Conservation (phyloP, 352 stramenopile genomes). For the Phytopythium delawarense region DNA sequence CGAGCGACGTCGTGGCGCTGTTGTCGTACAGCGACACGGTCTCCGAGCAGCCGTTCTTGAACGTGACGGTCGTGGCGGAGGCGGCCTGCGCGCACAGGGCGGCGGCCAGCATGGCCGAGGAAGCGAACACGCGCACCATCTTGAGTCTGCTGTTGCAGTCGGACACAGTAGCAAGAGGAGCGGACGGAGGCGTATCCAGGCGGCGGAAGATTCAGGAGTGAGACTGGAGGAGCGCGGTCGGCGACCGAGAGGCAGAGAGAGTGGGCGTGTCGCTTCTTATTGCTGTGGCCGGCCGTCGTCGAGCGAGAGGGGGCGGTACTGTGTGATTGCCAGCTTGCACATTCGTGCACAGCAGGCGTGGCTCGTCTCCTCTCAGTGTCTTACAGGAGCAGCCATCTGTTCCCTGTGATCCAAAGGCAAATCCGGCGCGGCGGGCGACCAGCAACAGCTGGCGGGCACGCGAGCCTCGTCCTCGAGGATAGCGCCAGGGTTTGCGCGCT, state of each 20-base stretch:
- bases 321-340: constrained; percentile 3
- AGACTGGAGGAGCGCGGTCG: neutral
- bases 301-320: neutral
- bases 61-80: constrained; percentile 36
- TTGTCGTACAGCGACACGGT: constrained; percentile 61
- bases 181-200: neutral
- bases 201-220: constrained; percentile 26
- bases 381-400: neutral
- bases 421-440: neutral
- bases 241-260: neutral
- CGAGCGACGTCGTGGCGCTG: constrained; percentile 31
- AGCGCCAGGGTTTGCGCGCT: neutral
- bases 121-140: constrained; percentile 40
- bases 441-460: constrained; percentile 4
- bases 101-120: constrained; percentile 26
- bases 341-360: neutral
- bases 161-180: no score
- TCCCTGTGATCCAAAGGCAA: neutral
- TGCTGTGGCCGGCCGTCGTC: neutral
- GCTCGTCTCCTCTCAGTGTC: constrained; percentile 1
- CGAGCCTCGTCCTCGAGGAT: neutral
- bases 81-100: constrained; percentile 23
- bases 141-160: neutral
- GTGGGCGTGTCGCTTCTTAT: constrained; percentile 3
- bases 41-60: constrained; percentile 47